Base-by-base conservation (phyloP, 2,329 filamentous ascomycete genomes). In the Botrytis medusae region DNA sequence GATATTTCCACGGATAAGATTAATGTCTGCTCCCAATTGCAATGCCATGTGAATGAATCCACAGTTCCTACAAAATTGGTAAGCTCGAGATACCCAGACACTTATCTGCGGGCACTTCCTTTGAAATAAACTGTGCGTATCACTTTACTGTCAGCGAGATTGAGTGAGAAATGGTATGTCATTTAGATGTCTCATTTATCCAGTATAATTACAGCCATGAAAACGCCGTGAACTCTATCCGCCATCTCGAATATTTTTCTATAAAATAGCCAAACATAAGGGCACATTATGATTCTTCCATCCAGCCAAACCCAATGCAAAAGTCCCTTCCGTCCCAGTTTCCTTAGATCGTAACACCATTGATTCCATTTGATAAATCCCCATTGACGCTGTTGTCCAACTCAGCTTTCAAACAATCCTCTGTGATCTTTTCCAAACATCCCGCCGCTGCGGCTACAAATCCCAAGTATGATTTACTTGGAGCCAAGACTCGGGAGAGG, bases 391-490 rank as follows among this genome's bases (percentile, higher is more conserved):
- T 68, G 48, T 54, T 59, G 25, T 51, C 62, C 32, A 72, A 59
- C 22, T 72, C 70, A 60, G 63, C 62, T 32, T 59, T 57, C 37
- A 68, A 37, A 40, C 70, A 72, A 22, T 76, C 75, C n/a, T 51
- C 37, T 4, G 78, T 80, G 61, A 80, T 70, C 60, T 77, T 74
- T 44, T 81, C 78, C 34, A 82, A 71, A 57, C 79, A 81, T 32
- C 79, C 79, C 12, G 78, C 73, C 25, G 89, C 89, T 2, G 94
- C 93, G 46, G 94, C 94, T 64, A 97, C 88, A 81, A 97, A 95
- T 64, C 94, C 94, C 34, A 97, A 86, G 83, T 93, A 96, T 1
- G 93, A 90, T 80, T 89, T 89, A 79, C 89, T 91, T 0, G 93
- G 93, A 68, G 89, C 85, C 75, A 97, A 84, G 3, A 96, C 94